These are phyloP conservation scores for Paulownia fortunei DNA, from an alignment of 257 asterid species.

Conservation along the genomic window DNA sequence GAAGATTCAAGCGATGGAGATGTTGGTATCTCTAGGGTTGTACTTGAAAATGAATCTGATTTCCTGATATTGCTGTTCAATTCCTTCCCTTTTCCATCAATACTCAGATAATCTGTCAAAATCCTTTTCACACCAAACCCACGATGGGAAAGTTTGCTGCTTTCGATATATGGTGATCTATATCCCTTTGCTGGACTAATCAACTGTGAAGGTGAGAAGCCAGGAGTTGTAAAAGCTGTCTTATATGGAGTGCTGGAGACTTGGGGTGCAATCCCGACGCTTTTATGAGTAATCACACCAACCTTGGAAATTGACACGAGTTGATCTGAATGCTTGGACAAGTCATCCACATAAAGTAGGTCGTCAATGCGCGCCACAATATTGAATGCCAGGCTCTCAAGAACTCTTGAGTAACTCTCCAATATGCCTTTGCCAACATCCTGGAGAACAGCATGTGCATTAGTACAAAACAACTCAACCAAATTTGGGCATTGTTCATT, in stretches of 20 bases:
- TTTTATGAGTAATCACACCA: conserved; percentile 51
- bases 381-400: conserved; percentile 86
- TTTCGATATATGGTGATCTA: conserved; percentile 36
- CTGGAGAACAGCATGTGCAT: conserved; percentile 36
- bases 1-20: conserved; percentile 54
- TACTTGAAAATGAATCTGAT: conserved; percentile 52
- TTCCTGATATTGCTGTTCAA: conserved; percentile 32
- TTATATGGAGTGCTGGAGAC: conserved; percentile 43
- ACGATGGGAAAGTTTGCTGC: conserved; percentile 41
- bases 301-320: conserved; percentile 60
- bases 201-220: conserved; percentile 52
- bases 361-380: conserved; percentile 78
- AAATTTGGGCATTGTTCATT: too few relatives aligned
- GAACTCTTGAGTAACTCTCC: conserved; percentile 87
- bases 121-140: conserved; percentile 71
- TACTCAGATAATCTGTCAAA: conserved; percentile 70
- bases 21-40: conserved; percentile 44
- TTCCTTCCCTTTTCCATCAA: conserved; percentile 56
- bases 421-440: conserved; percentile 82
- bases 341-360: conserved; percentile 73
- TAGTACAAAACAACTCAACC: not conserved
- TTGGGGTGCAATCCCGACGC: conserved; percentile 38
- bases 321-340: conserved; percentile 73
- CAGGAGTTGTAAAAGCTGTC: conserved; percentile 60
- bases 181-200: conserved; percentile 53